Evolutionary conservation across 1,139 yeast species (phyloP).

Genomic region (Williopsis jadinii): DNA sequence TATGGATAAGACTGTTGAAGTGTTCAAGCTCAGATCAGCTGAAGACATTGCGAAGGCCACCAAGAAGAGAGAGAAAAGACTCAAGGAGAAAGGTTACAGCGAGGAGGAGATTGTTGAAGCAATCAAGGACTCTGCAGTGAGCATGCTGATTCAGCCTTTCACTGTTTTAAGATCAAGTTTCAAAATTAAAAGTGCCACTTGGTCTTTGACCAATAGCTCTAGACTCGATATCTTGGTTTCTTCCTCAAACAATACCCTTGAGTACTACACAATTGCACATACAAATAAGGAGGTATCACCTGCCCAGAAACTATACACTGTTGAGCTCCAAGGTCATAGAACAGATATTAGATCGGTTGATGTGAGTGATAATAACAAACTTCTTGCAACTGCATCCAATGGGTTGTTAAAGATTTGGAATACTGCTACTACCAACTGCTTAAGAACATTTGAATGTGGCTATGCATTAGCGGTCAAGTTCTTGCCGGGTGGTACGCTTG

Average conservation of each 20-base stretch:
- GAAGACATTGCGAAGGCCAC: slow-evolving; percentile 78
- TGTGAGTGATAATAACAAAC: slow-evolving; percentile 70
- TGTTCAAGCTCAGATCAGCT: slow-evolving; percentile 69
- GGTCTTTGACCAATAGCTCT: slow-evolving; percentile 40
- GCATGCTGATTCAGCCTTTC: slow-evolving; percentile 56
- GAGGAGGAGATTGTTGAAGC: slow-evolving; percentile 56
- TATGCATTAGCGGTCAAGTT: slow-evolving; percentile 78
- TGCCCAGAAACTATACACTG: slow-evolving; percentile 42
- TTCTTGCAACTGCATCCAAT: slow-evolving; percentile 85
- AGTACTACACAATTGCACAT: slow-evolving; percentile 49
- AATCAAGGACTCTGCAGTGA: slow-evolving; percentile 47
- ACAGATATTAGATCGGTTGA: slow-evolving; percentile 82
- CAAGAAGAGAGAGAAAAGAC: slow-evolving; percentile 71
- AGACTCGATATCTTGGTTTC: slow-evolving; percentile 57
- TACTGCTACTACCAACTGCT: slow-evolving; percentile 59
- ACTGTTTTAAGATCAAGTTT: slow-evolving; percentile 51
- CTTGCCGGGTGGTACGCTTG: slow-evolving; percentile 84
- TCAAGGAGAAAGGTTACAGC: slow-evolving; percentile 59
- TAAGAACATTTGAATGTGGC: slow-evolving; percentile 85
- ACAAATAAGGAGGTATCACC: slow-evolving; percentile 44
- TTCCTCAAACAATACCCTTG: slow-evolving; percentile 67
- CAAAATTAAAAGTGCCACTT: slow-evolving; percentile 50
- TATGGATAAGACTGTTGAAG: slow-evolving; percentile 73
- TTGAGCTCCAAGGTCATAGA: slow-evolving; percentile 82
- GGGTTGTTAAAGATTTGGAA: slow-evolving; percentile 91